phyloP scores from a whole-genome alignment of 129 eudicot genomes.

The Centaurea solstitialis region DNA sequence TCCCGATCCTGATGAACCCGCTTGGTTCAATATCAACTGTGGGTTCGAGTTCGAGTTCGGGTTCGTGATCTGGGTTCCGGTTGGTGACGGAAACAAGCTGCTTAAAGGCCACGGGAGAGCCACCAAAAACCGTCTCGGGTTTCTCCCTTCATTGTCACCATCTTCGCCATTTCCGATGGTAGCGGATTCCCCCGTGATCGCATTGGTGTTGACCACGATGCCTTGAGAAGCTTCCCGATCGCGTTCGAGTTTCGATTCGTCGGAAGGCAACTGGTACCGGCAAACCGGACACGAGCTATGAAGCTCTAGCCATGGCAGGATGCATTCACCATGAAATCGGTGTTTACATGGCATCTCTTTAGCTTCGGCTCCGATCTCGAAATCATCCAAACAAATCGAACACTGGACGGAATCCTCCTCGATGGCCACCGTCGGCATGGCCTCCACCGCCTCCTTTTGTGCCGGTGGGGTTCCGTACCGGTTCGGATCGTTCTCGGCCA shows the following conservation, averaged over 20 bases:
- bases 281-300: conserved; percentile 70
- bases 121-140: conserved; percentile 39
- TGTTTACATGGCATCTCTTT: conserved; percentile 70
- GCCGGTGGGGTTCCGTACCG: conserved; percentile 78
- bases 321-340: conserved; percentile 49
- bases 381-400: conserved; percentile 61
- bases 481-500: conserved; percentile 64
- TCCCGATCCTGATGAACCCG: conserved; percentile 20
- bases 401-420: conserved; percentile 47
- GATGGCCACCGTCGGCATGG: conserved; percentile 47
- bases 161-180: not conserved
- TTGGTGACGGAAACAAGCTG: conserved; percentile 53
- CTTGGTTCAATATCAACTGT: conserved; percentile 8
- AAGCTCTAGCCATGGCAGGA: conserved; percentile 58
- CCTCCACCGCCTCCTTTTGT: conserved; percentile 50
- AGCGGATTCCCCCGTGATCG: not conserved
- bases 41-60: conserved; percentile 20
- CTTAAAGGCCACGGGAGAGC: conserved; percentile 70
- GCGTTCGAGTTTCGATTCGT: conserved; percentile 38
- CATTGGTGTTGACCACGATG: conserved; percentile 10
- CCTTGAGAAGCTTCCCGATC: conserved; percentile 19
- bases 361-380: conserved; percentile 45
- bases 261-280: conserved; percentile 52
- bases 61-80: conserved; percentile 30
- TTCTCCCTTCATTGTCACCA: conserved; percentile 28